A percentile compares a stretch with the other conserved stretches of the same genome.
Evolutionary conservation across 2,329 filamentous ascomycete genomes (phyloP).

Genomic region (Paecilomyces niveus): DNA sequence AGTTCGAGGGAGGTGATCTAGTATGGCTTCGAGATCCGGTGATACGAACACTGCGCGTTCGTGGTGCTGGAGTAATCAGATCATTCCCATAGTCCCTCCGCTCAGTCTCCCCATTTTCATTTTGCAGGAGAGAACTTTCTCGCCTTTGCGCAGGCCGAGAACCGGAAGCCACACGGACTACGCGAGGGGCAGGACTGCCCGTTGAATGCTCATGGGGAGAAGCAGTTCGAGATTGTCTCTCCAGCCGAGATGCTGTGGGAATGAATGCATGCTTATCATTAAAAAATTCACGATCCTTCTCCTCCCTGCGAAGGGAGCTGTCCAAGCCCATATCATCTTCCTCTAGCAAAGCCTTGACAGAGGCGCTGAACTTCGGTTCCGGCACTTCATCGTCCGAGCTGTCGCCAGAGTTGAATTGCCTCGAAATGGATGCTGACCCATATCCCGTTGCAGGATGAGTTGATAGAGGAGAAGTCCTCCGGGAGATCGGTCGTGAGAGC

Average conservation of each 20-base stretch:
- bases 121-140: constrained; percentile 32
- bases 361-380: constrained; percentile 83
- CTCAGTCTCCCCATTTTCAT: constrained; percentile 22
- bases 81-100: constrained; percentile 22
- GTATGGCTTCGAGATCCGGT: constrained; percentile 34
- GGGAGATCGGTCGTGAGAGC: constrained; percentile 25
- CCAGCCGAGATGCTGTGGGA: constrained; percentile 20
- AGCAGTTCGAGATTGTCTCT: constrained; percentile 26
- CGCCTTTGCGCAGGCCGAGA: constrained; percentile 21
- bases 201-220: constrained; percentile 31
- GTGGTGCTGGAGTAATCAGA: constrained; percentile 41
- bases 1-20: constrained; percentile 32
- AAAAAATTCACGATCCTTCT: constrained; percentile 17
- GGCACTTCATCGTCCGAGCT: constrained; percentile 93
- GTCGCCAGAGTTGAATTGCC: constrained; percentile 54
- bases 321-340: constrained; percentile 48
- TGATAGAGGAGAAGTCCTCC: constrained; percentile 23
- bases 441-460: constrained; percentile 14
- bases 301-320: constrained; percentile 41
- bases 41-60: constrained; percentile 36
- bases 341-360: constrained; percentile 75
- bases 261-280: constrained; percentile 17
- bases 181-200: constrained; percentile 36
- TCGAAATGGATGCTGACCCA: constrained; percentile 14
- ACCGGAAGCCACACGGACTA: constrained; percentile 31